Evolutionary conservation across 306 rosid species (phyloP), one percentile per base, ranked within the genome.

Genomic region (Biancaea sappan): DNA sequence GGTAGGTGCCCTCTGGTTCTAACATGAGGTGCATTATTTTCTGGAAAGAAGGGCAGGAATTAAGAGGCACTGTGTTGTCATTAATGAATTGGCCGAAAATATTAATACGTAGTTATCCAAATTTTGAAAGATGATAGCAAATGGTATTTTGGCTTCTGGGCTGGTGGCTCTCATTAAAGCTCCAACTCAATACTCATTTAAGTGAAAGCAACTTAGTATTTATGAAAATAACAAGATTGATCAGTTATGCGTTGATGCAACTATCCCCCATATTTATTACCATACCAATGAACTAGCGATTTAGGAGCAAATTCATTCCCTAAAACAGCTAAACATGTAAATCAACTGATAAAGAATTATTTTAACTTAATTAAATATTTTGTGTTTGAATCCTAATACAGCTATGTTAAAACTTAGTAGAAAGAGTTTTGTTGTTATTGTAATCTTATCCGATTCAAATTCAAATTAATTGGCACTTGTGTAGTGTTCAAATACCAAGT

Each of bases 151-250:
- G 74, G 73, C 82, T 18, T 63, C 75, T 69, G 84, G 79, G 56
- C 75, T 69, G 84, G 79, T 82, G 81, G 77, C 79, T 77, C 77
- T 73, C 86, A 48, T 82, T 50, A 8, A 82, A 76, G 77, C 50
- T 46, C 40, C 43, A 26, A 58, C 26, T 69, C 66, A 85, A 67
- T 69, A 61, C 64, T 11, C 76, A 72, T 79, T 46, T 25, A 47
- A 79, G 75, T 82, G 71, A 68, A 62, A 56, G 69, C 82, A 38
- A 74, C 81, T 82, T 79, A 26, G 8, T 54, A 82, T 73, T 77
- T 79, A 82, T 63, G 77, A 6, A 57, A 73, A 31, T 47, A 66
- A 68, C 82, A 78, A 59, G 46, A 79, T 18, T 22, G 32, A 60
- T 57, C 84, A 73, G 72, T 79, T 69, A 34, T 51, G 76, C 82